Base-by-base conservation (phyloP, 2,329 filamentous ascomycete species). In the Bipolaris oryzae region DNA sequence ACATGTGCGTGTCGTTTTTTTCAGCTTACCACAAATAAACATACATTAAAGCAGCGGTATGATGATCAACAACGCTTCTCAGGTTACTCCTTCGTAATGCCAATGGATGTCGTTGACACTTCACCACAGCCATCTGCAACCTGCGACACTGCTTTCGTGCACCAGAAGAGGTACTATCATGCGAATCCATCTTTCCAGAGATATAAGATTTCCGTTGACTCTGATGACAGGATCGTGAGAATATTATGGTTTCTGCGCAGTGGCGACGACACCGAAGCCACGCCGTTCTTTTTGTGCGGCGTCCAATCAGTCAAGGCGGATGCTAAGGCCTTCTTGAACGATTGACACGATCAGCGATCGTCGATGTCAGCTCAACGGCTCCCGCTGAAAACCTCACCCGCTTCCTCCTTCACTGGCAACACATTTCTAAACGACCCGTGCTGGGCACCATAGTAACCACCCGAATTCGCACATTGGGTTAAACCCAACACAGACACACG, bases 251-350 rank as follows among this genome's bases (percentile, higher is more conserved):
- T 28, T 48, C 16, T 37, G 31, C n/a, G 39, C 18, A 35, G 7
- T 16, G 28, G 33, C 39, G 21, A 18, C 21, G 37, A 15, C n/a
- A 37, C 49, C 49, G 31, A 37, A 44, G 49, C 49, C 49, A 41
- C 13, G 18, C 21, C 31, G 39, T 44, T n/a, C 38, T 42, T 43
- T 35, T 43, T 16, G 21, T n/a, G 20, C 21, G n/a, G 3, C 20
- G 39, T n/a, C 49, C 49, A 51, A 51, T 51, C 28, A 51, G 15
- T 43, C 15, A 5, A 9, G 10, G 39, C 49, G 39, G 39, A 44
- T 10, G 31, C 31, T 15, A 34, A 18, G 33, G 15, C 39, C 7
- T n/a, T 20, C 45, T 5, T 18, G 5, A 21, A 20, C 2, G 33
- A 39, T 35, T 33, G 49, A 37, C 41, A 18, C 20, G 39, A 44